A percentile compares a stretch with the other conserved stretches of the same genome.
Conservation (phyloP, 2,329 filamentous ascomycete species). For the Cladosporium sp. region DNA sequence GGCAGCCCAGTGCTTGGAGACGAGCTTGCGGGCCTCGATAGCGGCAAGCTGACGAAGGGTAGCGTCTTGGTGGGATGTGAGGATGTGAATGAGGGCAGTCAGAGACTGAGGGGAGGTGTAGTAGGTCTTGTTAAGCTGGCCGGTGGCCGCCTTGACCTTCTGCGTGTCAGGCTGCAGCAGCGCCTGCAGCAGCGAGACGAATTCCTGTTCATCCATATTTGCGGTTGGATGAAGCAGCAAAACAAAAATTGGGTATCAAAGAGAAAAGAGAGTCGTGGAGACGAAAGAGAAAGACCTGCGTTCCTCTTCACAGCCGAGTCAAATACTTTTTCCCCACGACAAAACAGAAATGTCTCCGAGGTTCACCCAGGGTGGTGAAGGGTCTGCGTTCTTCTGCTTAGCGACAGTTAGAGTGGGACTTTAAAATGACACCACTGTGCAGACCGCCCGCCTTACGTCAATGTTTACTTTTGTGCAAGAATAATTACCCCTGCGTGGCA, state of each 20-base stretch:
- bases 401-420: background rate
- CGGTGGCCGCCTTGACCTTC: constrained; percentile 72
- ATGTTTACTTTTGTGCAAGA: background rate
- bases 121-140: constrained; percentile 87
- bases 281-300: background rate
- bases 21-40: constrained; percentile 80
- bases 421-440: constrained; percentile 1
- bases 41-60: constrained; percentile 84
- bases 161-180: constrained; percentile 85
- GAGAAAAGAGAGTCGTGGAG: constrained; percentile 5
- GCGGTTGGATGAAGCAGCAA: constrained; percentile 10
- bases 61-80: constrained; percentile 68
- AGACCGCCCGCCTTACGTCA: background rate
- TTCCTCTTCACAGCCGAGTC: background rate
- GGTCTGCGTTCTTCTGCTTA: background rate
- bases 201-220: constrained; percentile 74
- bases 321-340: constrained; percentile 2
- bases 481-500: background rate
- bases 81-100: constrained; percentile 79
- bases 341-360: background rate
- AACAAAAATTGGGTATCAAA: constrained; percentile 7
- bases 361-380: background rate
- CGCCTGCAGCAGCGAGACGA: constrained; percentile 81
- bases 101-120: constrained; percentile 83
- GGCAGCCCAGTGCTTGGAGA: constrained; percentile 78